These are phyloP conservation scores for Cladophialophora immunda DNA, from an alignment of 2,329 filamentous ascomycete genomes.

Conservation along the genomic window DNA sequence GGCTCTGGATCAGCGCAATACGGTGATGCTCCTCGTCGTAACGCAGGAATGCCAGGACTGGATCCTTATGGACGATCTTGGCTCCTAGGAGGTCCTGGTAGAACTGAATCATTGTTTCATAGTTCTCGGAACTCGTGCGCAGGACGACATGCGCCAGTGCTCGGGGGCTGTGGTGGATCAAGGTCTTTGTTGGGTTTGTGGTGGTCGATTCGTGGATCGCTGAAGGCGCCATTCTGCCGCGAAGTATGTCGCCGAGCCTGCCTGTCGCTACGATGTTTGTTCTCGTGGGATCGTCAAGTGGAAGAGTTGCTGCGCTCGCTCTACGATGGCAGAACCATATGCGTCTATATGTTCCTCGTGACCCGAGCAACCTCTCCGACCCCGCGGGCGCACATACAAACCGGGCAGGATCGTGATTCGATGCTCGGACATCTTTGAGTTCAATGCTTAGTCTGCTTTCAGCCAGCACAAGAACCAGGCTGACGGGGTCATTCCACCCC, in stretches of 20 bases:
- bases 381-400: background rate
- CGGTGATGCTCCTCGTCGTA: constrained; percentile 49
- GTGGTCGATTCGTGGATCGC: background rate
- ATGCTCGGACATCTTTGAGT: background rate
- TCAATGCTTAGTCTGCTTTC: background rate
- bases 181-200: background rate
- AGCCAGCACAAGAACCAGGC: background rate
- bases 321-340: background rate
- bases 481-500: background rate
- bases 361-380: background rate
- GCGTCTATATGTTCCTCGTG: background rate
- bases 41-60: constrained; percentile 12
- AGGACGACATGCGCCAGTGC: constrained; percentile 29
- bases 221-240: background rate
- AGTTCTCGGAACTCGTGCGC: constrained; percentile 23
- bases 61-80: constrained; percentile 9
- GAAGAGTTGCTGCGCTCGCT: background rate
- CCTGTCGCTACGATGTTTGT: background rate
- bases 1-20: constrained; percentile 50
- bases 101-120: constrained; percentile 21
- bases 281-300: background rate
- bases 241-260: background rate
- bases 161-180: constrained; percentile 14
- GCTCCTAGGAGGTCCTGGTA: constrained; percentile 22
- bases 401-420: background rate